phyloP scores from a whole-genome alignment of 371 early-diverging fungal species.

The Mucor racemosus region DNA sequence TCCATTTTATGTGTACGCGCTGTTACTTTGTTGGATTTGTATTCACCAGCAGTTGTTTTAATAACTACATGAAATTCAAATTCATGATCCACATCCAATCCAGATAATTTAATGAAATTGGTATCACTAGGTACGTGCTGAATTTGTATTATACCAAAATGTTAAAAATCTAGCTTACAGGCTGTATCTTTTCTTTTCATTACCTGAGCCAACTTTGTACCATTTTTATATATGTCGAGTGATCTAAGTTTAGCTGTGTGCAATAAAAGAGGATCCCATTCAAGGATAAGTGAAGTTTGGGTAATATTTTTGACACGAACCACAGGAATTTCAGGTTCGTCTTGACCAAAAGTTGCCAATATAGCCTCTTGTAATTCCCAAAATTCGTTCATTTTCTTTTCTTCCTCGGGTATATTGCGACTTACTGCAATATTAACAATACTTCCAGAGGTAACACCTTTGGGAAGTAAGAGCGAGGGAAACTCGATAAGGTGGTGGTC shows the following conservation, averaged over 20 bases:
- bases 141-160: neutral
- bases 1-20: conserved; percentile 89
- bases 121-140: conserved; percentile 61
- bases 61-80: conserved; percentile 87
- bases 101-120: conserved; percentile 80
- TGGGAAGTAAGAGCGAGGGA: conserved; percentile 94
- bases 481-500: conserved; percentile 98
- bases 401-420: conserved; percentile 86
- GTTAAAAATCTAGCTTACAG: neutral
- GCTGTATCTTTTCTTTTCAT: conserved; percentile 13
- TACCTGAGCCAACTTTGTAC: conserved; percentile 55
- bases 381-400: conserved; percentile 80
- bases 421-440: conserved; percentile 93
- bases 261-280: conserved; percentile 88
- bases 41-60: conserved; percentile 88
- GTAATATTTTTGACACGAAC: conserved; percentile 81
- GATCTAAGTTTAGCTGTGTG: conserved; percentile 80
- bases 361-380: conserved; percentile 86
- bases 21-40: conserved; percentile 75
- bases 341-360: conserved; percentile 75
- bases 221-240: conserved; percentile 87
- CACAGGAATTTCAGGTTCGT: conserved; percentile 78
- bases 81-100: conserved; percentile 86
- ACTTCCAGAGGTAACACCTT: conserved; percentile 90
- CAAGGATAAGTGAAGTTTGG: conserved; percentile 87